Percentiles rank a stretch among this genome's conserved stretches.
These are phyloP conservation scores for Geotrichum carabidarum DNA, from an alignment of 1,139 yeast species.

Conservation along the genomic window DNA sequence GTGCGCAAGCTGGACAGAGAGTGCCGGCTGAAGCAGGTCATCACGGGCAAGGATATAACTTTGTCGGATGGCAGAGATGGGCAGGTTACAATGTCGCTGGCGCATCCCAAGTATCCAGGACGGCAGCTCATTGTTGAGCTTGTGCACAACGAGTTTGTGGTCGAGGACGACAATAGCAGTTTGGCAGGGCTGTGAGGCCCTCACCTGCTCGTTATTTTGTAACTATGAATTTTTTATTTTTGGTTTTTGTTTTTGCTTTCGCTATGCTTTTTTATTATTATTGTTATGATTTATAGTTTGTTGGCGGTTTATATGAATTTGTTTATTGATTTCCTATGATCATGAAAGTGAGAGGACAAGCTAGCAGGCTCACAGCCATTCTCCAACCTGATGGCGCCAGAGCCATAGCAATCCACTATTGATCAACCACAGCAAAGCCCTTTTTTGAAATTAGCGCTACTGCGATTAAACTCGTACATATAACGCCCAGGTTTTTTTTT, in stretches of 20 bases:
- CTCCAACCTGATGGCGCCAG: no score
- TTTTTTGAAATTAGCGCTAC: no score
- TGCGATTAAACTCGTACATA: no score
- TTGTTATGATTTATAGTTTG: background rate
- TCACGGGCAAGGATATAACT: slow-evolving; percentile 55
- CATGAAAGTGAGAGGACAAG: no score
- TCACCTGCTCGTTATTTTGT: background rate
- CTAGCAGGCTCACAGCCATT: no score
- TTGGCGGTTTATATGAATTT: background rate
- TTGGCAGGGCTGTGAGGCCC: slow-evolving; percentile 26
- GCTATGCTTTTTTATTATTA: background rate
- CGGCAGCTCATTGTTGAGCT: slow-evolving; percentile 51
- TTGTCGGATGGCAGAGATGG: slow-evolving; percentile 45
- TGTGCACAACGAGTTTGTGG: slow-evolving; percentile 34
- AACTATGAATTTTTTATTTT: background rate
- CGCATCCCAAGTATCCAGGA: slow-evolving; percentile 65
- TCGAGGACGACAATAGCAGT: slow-evolving; percentile 32
- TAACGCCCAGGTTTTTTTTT: no score
- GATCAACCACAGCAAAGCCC: no score
- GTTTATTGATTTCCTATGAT: background rate
- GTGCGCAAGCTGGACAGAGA: slow-evolving; percentile 47
- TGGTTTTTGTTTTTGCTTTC: background rate
- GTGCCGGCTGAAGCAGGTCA: slow-evolving; percentile 61
- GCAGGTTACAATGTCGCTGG: slow-evolving; percentile 51
- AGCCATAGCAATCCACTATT: no score